Percentiles rank a stretch among this genome's conserved stretches.
phyloP scores from a whole-genome alignment of 805 yeast genomes.

The Yarrowia sp. region DNA sequence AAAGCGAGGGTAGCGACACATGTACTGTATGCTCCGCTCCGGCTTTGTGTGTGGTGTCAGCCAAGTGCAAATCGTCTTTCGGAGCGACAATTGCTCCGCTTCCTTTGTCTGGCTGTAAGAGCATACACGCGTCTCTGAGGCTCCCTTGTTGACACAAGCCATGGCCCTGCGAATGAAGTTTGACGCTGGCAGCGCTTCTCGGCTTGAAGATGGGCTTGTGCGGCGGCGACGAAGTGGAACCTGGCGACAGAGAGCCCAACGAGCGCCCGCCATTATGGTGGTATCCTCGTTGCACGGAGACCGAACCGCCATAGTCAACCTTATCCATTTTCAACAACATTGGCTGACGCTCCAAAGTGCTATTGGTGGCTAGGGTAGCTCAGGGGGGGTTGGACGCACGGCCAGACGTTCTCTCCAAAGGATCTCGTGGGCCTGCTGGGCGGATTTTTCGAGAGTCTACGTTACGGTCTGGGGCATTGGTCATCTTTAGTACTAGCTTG shows the following conservation, averaged over 20 bases:
- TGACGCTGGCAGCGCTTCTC: not conserved
- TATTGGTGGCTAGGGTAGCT: slow-evolving; percentile 15
- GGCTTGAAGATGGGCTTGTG: not conserved
- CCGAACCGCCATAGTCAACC: slow-evolving; percentile 13
- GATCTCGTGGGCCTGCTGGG: not conserved
- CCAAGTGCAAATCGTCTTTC: slow-evolving; percentile 12
- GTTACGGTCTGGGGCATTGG: not conserved
- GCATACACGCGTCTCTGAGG: slow-evolving; percentile 4
- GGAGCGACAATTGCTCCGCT: slow-evolving; percentile 23
- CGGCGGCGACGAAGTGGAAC: not conserved
- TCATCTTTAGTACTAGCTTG: slow-evolving; percentile 9
- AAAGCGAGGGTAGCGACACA: slow-evolving; percentile 24
- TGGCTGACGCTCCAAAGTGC: slow-evolving; percentile 10
- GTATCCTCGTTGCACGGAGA: slow-evolving; percentile 20
- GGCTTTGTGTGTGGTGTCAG: slow-evolving; percentile 21
- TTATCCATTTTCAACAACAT: slow-evolving; percentile 13
- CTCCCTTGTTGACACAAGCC: slow-evolving; percentile 2
- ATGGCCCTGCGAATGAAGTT: slow-evolving; percentile 3
- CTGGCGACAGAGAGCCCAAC: not conserved
- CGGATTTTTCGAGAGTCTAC: not conserved
- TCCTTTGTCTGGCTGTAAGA: slow-evolving; percentile 3
- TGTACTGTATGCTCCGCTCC: slow-evolving; percentile 24
- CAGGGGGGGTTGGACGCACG: not conserved
- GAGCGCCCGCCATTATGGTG: not conserved
- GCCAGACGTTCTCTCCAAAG: not conserved